phyloP scores from a whole-genome alignment of 2,329 filamentous ascomycete genomes.

The Ophiocordyceps robertsii region DNA sequence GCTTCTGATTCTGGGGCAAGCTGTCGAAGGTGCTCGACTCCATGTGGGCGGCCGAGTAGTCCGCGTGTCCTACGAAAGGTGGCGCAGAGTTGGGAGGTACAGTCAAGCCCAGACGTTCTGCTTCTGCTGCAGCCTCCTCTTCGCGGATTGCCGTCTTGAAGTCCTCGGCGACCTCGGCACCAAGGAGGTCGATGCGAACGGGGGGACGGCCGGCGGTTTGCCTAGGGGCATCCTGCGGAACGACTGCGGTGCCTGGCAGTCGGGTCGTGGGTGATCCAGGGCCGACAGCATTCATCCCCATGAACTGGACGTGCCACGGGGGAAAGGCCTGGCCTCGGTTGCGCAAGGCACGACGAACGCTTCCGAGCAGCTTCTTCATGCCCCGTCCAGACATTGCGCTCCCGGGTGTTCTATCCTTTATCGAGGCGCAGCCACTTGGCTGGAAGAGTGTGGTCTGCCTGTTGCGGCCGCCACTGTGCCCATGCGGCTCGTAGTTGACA shows the following conservation, averaged over 20 bases:
- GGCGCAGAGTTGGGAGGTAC: slow-evolving; percentile 12
- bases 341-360: slow-evolving; percentile 70
- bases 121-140: slow-evolving; percentile 39
- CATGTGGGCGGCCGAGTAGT: slow-evolving; percentile 30
- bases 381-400: slow-evolving; percentile 56
- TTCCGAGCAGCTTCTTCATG: slow-evolving; percentile 77
- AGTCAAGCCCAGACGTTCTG: slow-evolving; percentile 8
- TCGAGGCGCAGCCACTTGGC: slow-evolving; percentile 20
- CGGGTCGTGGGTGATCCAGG: slow-evolving; percentile 43
- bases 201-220: slow-evolving; percentile 33
- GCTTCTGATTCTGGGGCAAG: slow-evolving; percentile 15
- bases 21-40: slow-evolving; percentile 24
- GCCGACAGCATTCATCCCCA: slow-evolving; percentile 33
- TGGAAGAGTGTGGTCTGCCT: slow-evolving; percentile 42
- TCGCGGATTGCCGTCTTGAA: slow-evolving; percentile 65
- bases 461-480: slow-evolving; percentile 28
- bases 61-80: slow-evolving; percentile 16
- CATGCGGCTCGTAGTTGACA: slow-evolving; percentile 51
- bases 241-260: slow-evolving; percentile 44
- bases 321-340: slow-evolving; percentile 34
- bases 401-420: slow-evolving; percentile 34
- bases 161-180: slow-evolving; percentile 64
- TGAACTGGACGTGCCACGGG: slow-evolving; percentile 31
- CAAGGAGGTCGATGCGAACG: slow-evolving; percentile 66
- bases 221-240: slow-evolving; percentile 38